A percentile compares a stretch with the other conserved stretches of the same genome.
Evolutionary conservation across 805 yeast genomes (phyloP).

Genomic region (Lachancea lanzarotensis): DNA sequence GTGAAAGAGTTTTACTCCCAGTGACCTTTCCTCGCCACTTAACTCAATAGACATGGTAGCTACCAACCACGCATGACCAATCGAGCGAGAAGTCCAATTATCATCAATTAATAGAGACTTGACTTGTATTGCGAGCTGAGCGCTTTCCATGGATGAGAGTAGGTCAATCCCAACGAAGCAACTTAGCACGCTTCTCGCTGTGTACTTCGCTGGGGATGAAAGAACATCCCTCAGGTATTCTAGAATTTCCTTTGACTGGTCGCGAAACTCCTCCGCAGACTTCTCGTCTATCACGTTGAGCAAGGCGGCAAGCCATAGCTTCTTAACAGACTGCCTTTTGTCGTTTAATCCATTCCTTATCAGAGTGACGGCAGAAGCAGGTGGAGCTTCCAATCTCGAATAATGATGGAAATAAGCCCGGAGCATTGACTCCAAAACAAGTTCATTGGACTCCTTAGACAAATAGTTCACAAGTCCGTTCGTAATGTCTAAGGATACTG

Average conservation of each 20-base stretch:
- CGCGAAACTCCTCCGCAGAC: slow-evolving; percentile 17
- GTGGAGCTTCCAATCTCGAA: slow-evolving; percentile 24
- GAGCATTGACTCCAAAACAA: slow-evolving; percentile 45
- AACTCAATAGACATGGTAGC: slow-evolving; percentile 39
- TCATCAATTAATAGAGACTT: slow-evolving; percentile 9
- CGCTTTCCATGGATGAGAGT: slow-evolving; percentile 9
- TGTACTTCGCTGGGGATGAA: slow-evolving; percentile 16
- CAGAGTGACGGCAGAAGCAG: slow-evolving; percentile 25
- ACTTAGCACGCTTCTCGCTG: slow-evolving; percentile 13
- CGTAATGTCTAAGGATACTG: slow-evolving; percentile 37
- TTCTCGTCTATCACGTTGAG: slow-evolving; percentile 33
- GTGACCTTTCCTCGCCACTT: slow-evolving; percentile 31
- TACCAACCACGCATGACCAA: slow-evolving; percentile 47
- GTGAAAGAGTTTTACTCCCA: slow-evolving; percentile 32
- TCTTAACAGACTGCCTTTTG: slow-evolving; percentile 54
- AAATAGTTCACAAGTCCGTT: slow-evolving; percentile 45
- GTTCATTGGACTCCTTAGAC: slow-evolving; percentile 71
- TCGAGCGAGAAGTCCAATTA: slow-evolving; percentile 11
- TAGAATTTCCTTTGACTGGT: slow-evolving; percentile 8
- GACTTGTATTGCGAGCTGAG: slow-evolving; percentile 10
- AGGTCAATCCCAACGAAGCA: slow-evolving; percentile 20
- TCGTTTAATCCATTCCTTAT: slow-evolving; percentile 59
- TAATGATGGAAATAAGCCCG: slow-evolving; percentile 44
- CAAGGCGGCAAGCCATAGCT: slow-evolving; percentile 58
- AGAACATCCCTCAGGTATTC: slow-evolving; percentile 34